Base-by-base conservation (phyloP, 1,139 yeast species). In the Debaryomyces robertsiae region DNA sequence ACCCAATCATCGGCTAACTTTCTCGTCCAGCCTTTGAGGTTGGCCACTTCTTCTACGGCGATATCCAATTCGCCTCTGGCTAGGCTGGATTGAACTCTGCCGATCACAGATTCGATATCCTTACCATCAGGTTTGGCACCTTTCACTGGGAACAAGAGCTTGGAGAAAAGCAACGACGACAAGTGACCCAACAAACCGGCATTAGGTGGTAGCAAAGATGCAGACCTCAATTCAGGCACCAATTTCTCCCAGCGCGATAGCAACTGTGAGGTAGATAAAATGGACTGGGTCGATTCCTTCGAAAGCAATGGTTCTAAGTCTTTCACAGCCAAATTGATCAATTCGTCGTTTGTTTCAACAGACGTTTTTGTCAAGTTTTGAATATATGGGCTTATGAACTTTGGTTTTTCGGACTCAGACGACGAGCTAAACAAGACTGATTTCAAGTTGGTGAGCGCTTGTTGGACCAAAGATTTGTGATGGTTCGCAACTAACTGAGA, bases 151-250 rank as follows among this genome's bases (percentile, higher is more conserved):
- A 89, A 74, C 55, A 93, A 74, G 44, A 91, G 76, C 55, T 79
- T 79, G 36, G 96, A 85, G 58, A 91, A 87, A 7, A 89, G 44
- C 48, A 77, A 68, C 10, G 98, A 91, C 7, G 95, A 77, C 39
- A 90, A 63, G 64, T 93, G 97, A 32, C 97, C 98, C 54, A 93
- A 78, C 44, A 93, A 78, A 55, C 98, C 98, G 24, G 98, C 96
- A 60, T 91, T 87, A 53, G 95, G 95, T 39, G 98, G 98, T 48
- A 88, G 77, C 53, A 90, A 68, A 9, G 96, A 83, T 7, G 95
- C 93, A 22, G 90, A 81, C 63, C 96, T 83, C 58, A 93, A 80
- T 65, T 91, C 96, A 14, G 95, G 95, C 15, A 79, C 83, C 46
- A 93, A 74, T 44, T 82, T 70, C 50, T 82, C 81, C 85, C 93